Conservation (phyloP, 805 yeast species). For the Yarrowia sp. region DNA sequence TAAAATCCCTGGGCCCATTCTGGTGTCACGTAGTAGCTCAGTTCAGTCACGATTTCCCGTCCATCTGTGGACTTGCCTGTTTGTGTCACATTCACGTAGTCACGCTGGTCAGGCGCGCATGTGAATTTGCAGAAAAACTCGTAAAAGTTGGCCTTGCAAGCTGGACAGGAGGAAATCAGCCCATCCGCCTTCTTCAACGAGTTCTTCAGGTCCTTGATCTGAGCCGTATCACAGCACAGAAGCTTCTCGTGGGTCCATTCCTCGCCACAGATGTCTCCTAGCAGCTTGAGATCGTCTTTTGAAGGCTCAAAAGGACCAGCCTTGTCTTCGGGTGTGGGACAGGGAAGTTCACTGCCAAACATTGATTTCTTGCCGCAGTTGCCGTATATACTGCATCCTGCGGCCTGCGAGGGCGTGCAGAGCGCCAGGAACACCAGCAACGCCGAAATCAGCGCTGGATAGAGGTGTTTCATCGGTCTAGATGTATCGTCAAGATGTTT, state of each 20-base stretch:
- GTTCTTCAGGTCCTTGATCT: conserved; percentile 59
- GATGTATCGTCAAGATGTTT: neutral
- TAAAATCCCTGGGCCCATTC: conserved; percentile 68
- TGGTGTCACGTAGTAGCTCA: conserved; percentile 67
- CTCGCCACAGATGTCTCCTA: conserved; percentile 74
- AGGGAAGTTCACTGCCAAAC: conserved; percentile 83
- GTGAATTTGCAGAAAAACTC: conserved; percentile 85
- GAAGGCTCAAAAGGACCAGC: conserved; percentile 60
- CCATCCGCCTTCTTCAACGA: conserved; percentile 79
- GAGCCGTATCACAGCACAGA: conserved; percentile 76
- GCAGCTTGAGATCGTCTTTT: conserved; percentile 54
- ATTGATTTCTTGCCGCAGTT: conserved; percentile 79
- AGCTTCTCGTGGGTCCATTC: conserved; percentile 59
- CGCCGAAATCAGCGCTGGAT: neutral
- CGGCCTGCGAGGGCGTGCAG: conserved; percentile 6
- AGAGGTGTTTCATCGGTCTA: neutral
- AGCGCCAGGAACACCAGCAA: neutral
- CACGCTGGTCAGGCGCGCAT: conserved; percentile 83
- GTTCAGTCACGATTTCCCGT: conserved; percentile 69
- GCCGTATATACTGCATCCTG: conserved; percentile 49
- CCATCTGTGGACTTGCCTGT: conserved; percentile 60
- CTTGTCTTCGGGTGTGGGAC: conserved; percentile 56
- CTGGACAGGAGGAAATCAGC: conserved; percentile 88
- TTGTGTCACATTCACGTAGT: conserved; percentile 70
- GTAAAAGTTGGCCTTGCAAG: conserved; percentile 84